Percentiles rank a stretch among this genome's conserved stretches.
phyloP scores from a whole-genome alignment of 768 basidiomycete species.

The Phanerochaete carnosa region DNA sequence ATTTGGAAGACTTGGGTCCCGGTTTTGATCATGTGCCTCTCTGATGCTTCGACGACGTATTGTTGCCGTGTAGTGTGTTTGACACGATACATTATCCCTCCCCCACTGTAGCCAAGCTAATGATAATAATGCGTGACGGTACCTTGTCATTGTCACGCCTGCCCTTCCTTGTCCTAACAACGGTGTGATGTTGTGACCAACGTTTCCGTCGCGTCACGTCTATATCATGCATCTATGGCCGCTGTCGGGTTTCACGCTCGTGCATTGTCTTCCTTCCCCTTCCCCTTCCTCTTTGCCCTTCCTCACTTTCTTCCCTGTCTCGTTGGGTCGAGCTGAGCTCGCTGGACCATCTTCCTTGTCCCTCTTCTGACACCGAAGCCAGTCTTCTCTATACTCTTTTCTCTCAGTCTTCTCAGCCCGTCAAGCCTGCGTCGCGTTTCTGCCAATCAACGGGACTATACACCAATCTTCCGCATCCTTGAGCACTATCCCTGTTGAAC shows the following conservation, averaged over 20 bases:
- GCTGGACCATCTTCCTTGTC: conserved; percentile 25
- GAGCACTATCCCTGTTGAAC: not conserved
- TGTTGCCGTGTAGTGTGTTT: not conserved
- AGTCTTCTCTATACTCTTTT: conserved; percentile 23
- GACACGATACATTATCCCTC: not conserved
- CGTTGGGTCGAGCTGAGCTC: conserved; percentile 40
- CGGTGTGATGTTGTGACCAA: conserved; percentile 10
- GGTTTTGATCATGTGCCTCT: conserved; percentile 8
- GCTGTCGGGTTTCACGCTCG: conserved; percentile 1
- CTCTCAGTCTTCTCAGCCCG: conserved; percentile 18
- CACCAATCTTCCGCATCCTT: not conserved
- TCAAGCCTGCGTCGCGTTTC: conserved; percentile 17
- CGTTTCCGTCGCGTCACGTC: not conserved
- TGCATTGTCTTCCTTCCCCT: conserved; percentile 9
- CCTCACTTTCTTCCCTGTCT: conserved; percentile 24
- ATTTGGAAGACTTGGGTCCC: conserved; percentile 6
- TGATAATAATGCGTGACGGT: not conserved
- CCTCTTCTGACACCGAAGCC: conserved; percentile 25
- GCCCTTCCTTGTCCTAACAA: conserved; percentile 3
- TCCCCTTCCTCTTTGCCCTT: conserved; percentile 24
- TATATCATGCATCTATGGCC: conserved; percentile 3
- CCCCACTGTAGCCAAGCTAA: no score
- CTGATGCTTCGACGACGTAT: not conserved
- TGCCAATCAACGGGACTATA: conserved; percentile 1
- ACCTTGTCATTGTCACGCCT: conserved; percentile 1